Evolutionary conservation across 352 stramenopile species (phyloP), one percentile per base, ranked within the genome.

Genomic region (Globisporangium cystogenes): DNA sequence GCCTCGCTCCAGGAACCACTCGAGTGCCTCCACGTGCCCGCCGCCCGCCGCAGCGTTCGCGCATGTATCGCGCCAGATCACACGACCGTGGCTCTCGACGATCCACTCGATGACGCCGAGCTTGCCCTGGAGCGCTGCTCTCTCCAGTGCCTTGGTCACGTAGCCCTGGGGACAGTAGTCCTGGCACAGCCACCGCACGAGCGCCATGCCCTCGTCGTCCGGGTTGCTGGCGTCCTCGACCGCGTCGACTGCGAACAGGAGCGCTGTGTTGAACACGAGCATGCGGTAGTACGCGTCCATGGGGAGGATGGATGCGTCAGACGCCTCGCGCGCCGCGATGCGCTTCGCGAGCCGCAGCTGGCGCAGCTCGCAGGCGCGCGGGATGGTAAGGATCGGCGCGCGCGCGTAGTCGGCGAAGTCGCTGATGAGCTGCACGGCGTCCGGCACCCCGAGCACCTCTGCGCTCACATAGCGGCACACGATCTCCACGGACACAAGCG

Each of bases 381-480:
- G 51, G 12, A 50, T 26, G 14, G 7, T 51, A 41, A 42, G 43
- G 41, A 29, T 23, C 16, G 51, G 29, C 29, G 16, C 23, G 14
- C 11, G 11, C 2, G 51, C 20, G 41, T 18, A 51, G 51, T 57
- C 41, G 12, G 8, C 20, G 33, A 50, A 51, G 51, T 57, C 51
- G 20, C 51, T 57, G 51, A 57, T 57, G 51, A 57, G 41, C 29
- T 57, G 26, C 4, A 44, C 29, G n/a, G 26, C 31, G 7, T 57
- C 41, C 20, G 20, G 29, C 4, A 57, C 5, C 1, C 41, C 51
- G 4, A 16, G 6, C 12, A 57, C 11, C 7, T 49, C 51, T 4
- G 33, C 31, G 51, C 33, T 18, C 18, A 24, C 24, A 23, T 51
- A 7, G 16, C 51, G 42, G 37, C 42, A 57, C 16, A 57, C 51